These are phyloP conservation scores for Yarrowia sp. DNA, from an alignment of 805 yeast genomes.

Conservation along the genomic window DNA sequence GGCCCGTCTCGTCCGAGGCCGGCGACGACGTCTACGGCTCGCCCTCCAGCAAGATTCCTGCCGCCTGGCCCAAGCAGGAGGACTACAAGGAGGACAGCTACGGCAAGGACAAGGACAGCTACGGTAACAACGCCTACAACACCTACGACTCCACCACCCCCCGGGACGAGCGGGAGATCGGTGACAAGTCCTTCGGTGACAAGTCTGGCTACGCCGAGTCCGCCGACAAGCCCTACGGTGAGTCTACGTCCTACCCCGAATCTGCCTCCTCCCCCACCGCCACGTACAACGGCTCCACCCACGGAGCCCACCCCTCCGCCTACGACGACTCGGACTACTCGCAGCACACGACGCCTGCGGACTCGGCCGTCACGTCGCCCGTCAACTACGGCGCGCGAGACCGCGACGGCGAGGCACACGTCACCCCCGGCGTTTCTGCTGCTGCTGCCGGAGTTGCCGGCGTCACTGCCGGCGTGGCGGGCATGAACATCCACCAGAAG, in stretches of 20 bases:
- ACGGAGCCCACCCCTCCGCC: no score
- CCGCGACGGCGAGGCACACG: neutral
- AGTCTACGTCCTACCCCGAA: no score
- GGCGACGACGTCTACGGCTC: neutral
- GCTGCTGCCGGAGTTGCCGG: constrained; percentile 14
- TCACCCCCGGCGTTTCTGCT: neutral
- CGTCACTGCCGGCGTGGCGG: constrained; percentile 16
- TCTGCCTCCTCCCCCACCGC: no score
- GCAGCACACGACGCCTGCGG: constrained; percentile 9
- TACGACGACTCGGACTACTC: constrained; percentile 20
- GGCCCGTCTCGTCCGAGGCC: neutral
- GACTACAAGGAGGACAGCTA: neutral
- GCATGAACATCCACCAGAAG: constrained; percentile 7
- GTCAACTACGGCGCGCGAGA: neutral
- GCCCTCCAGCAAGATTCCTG: neutral
- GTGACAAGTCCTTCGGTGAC: neutral
- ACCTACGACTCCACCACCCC: constrained; percentile 7
- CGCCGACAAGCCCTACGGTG: neutral
- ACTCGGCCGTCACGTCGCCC: neutral
- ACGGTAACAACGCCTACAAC: no score
- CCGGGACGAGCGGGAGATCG: neutral
- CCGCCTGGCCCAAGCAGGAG: constrained; percentile 16
- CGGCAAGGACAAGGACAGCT: neutral
- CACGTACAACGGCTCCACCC: no score
- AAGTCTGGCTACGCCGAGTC: neutral